Evolutionary conservation across 345 rosid genomes (phyloP).

Genomic region (Rubroshorea leprosula): DNA sequence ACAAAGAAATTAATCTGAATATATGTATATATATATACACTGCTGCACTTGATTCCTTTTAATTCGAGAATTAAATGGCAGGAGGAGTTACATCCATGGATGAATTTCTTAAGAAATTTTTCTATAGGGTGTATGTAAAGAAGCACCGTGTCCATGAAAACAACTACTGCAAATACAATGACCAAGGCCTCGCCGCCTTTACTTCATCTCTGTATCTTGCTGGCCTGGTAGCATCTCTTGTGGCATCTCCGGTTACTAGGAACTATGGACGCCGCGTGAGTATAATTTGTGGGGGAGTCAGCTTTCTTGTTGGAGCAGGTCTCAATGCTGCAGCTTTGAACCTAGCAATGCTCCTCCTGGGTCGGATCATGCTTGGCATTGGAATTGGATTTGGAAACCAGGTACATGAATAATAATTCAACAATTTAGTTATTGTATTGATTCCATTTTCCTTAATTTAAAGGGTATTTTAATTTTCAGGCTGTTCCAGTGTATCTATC

Average conservation of each 20-base stretch:
- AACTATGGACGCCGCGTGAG: constrained; percentile 73
- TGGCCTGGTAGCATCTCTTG: constrained; percentile 72
- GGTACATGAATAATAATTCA: constrained; percentile 28
- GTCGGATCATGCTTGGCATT: constrained; percentile 82
- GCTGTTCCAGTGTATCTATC: constrained; percentile 86
- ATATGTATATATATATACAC: too few species aligned
- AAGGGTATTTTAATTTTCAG: constrained; percentile 35
- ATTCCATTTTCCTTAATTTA: background rate
- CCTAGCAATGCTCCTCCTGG: constrained; percentile 69
- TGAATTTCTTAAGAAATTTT: constrained; percentile 66
- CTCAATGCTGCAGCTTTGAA: constrained; percentile 67
- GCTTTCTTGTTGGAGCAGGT: constrained; percentile 68
- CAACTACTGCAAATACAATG: constrained; percentile 87
- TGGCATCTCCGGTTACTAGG: constrained; percentile 77
- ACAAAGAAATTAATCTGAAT: too few species aligned
- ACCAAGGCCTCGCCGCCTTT: constrained; percentile 75
- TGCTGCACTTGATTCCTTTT: too few species aligned
- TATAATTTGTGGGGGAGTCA: constrained; percentile 75
- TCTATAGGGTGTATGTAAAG: constrained; percentile 51
- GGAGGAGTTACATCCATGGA: constrained; percentile 93
- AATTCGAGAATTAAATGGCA: too few species aligned
- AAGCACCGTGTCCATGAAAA: constrained; percentile 75
- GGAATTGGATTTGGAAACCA: constrained; percentile 99
- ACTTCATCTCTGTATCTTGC: constrained; percentile 92
- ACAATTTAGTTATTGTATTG: background rate